Percentiles rank a stretch among this genome's conserved stretches.
Conservation (phyloP, 2,329 filamentous ascomycete genomes). For the Pseudogymnoascus sp. region DNA sequence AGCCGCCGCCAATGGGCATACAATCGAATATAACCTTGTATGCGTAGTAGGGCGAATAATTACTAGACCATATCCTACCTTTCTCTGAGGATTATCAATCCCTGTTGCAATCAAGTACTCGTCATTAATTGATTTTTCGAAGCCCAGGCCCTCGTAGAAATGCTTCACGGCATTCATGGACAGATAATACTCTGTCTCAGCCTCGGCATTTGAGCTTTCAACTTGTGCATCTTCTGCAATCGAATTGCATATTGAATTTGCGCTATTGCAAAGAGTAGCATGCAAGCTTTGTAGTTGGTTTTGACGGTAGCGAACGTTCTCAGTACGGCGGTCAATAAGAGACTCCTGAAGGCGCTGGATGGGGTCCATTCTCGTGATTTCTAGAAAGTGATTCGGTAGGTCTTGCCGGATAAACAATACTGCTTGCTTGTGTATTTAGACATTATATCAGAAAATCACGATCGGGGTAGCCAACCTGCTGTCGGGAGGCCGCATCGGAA, state of each 20-base stretch:
- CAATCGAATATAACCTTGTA: constrained; percentile 40
- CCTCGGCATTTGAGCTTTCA: constrained; percentile 30
- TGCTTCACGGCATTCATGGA: constrained; percentile 33
- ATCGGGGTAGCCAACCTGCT: not conserved
- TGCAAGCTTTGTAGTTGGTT: constrained; percentile 39
- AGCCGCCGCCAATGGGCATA: constrained; percentile 39
- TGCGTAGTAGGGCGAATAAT: constrained; percentile 42
- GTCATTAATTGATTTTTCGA: constrained; percentile 30
- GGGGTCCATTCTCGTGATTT: constrained; percentile 5
- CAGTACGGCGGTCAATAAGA: constrained; percentile 37
- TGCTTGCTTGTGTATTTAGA: not conserved
- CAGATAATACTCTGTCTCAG: constrained; percentile 36
- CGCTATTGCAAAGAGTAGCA: constrained; percentile 31
- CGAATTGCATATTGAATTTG: constrained; percentile 32
- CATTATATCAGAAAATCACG: not conserved
- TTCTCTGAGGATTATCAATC: constrained; percentile 30
- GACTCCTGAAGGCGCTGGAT: constrained; percentile 27
- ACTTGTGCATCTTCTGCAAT: constrained; percentile 32
- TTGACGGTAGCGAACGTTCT: constrained; percentile 40
- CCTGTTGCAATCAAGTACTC: constrained; percentile 38
- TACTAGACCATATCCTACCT: constrained; percentile 35
- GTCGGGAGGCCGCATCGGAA: not conserved
- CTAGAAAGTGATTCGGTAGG: not conserved
- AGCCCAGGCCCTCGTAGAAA: constrained; percentile 35
- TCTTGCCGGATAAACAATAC: not conserved